Evolutionary conservation across 2,329 filamentous ascomycete species (phyloP), one percentile per base, ranked within the genome.

Genomic region (Xylariaceae sp.): DNA sequence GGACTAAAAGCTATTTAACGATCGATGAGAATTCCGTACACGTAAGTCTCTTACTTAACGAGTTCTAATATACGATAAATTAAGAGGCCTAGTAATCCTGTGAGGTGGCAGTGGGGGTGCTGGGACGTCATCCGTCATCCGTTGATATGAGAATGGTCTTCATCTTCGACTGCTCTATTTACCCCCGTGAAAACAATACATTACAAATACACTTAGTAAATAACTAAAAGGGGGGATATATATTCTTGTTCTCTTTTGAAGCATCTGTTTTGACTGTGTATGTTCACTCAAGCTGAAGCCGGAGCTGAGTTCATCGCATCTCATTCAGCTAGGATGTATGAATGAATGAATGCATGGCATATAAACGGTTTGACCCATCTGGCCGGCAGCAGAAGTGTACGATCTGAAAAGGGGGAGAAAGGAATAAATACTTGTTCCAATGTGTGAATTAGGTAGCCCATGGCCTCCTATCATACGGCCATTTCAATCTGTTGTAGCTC

Each of bases 401-500:
- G 23, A 30, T 30, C 23, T 30, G 23, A 30, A 30, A 30, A 30
- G 23, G 23, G 23, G 23, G 23, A 30, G 23, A 30, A 30, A 30
- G 23, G 4, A 30, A 30, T 30, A 30, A 9, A 50, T 35, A 23
- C 57, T 37, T 15, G 35, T 54, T 35, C 17, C 45, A 18, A 54
- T 18, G 23, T 30, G 23, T 30, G 23, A 30, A 30, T 1, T 30
- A 30, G 23, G 23, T 30, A 30, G 23, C 23, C 23, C 23, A 56
- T 55, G 39, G 51, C 52, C 10, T 41, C 30, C 18, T 45, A 17
- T 39, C 30, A 15, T 7, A n/a, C 17, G 23, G 47, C 53, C 49
- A 53, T 59, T 57, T 17, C 53, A 59, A 59, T 59, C 51, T 57
- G 54, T 53, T 30, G 23, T 1, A 18, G 30, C 8, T 51, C 17